Base-by-base conservation (phyloP, 352 stramenopile genomes). In the Salisapilia sapeloensis region DNA sequence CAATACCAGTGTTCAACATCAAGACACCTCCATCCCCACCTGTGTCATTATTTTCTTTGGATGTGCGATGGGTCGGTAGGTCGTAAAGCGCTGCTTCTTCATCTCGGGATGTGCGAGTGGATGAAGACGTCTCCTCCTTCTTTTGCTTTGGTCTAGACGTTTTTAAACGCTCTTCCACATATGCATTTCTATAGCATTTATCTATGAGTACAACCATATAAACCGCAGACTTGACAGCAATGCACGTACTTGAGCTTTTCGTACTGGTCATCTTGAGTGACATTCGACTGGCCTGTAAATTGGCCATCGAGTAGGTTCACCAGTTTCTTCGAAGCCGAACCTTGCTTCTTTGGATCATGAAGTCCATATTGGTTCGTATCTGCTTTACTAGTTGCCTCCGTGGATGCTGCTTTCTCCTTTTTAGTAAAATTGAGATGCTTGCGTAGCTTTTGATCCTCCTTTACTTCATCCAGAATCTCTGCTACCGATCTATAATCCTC, bases 81-180 rank as follows among this genome's bases (percentile, higher is more conserved):
- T 59, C 56, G 42, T 81, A 85, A 12, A 89, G 45, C 16, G 53
- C 58, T 35, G 83, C 64, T 33, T 84, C 72, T 16, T 65, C 55
- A n/a, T n/a, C n/a, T n/a, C n/a, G n/a, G n/a, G n/a, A n/a, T n/a
- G n/a, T n/a, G n/a, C n/a, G n/a, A n/a, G n/a, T n/a, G n/a, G n/a
- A n/a, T n/a, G n/a, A n/a, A n/a, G n/a, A n/a, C n/a, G n/a, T n/a
- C n/a, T n/a, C n/a, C n/a, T n/a, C n/a, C n/a, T n/a, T n/a, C n/a
- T n/a, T n/a, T n/a, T n/a, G n/a, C n/a, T n/a, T n/a, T n/a, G n/a
- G n/a, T n/a, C n/a, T n/a, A n/a, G n/a, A n/a, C n/a, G n/a, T n/a
- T n/a, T n/a, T n/a, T n/a, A n/a, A n/a, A n/a, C n/a, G n/a, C n/a
- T 78, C 69, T 43, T 89, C 69, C 40, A 89, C 80, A 46, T 80